phyloP scores from a whole-genome alignment of 805 yeast genomes.

The Kuraishia cidri region DNA sequence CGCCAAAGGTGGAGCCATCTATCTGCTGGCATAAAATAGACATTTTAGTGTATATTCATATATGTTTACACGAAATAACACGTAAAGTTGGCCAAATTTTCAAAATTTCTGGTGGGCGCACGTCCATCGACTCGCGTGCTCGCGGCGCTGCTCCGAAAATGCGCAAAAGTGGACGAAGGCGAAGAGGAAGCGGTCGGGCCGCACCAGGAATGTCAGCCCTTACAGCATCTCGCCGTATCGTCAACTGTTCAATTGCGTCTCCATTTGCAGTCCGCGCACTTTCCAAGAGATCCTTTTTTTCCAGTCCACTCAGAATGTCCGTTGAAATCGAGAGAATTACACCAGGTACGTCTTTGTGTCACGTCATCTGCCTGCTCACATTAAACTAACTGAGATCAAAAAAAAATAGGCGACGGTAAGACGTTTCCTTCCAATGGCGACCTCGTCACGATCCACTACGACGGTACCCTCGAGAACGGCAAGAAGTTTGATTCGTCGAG shows the following conservation, averaged over 20 bases:
- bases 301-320: constrained; percentile 5
- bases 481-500: constrained; percentile 93
- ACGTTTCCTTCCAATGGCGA: constrained; percentile 86
- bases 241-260: too few relatives aligned
- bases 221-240: too few relatives aligned
- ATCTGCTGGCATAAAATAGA: constrained; percentile 1
- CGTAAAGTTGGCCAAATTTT: not conserved
- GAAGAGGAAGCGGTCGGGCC: too few relatives aligned
- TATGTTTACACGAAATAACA: not conserved
- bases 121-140: too few relatives aligned
- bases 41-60: too few relatives aligned
- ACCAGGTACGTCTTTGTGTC: constrained; percentile 9
- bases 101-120: not conserved
- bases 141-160: too few relatives aligned
- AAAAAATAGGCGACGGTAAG: constrained; percentile 81
- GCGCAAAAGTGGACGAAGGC: too few relatives aligned
- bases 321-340: constrained; percentile 8
- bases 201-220: too few relatives aligned
- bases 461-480: constrained; percentile 92
- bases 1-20: constrained; percentile 15
- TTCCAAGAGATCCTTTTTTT: constrained; percentile 6
- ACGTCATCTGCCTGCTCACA: too few relatives aligned
- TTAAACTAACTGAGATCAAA: too few relatives aligned
- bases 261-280: too few relatives aligned
- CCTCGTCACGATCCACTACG: constrained; percentile 87